Conservation (phyloP, 2,329 filamentous ascomycete species). For the Trichoderma pleuroti region DNA sequence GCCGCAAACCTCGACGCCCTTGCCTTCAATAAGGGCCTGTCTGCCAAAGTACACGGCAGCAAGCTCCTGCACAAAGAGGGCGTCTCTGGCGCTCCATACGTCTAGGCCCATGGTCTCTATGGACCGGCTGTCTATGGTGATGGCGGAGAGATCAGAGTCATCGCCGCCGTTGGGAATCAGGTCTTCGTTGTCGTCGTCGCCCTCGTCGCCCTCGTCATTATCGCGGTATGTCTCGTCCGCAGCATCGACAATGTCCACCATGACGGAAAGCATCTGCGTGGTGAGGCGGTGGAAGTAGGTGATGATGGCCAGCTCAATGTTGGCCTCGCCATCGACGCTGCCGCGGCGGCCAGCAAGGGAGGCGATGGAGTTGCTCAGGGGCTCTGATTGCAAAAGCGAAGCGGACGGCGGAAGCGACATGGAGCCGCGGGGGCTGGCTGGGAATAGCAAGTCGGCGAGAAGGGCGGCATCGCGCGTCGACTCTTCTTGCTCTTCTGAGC, state of each 20-base stretch:
- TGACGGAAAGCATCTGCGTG: conserved; percentile 57
- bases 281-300: conserved; percentile 80
- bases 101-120: conserved; percentile 72
- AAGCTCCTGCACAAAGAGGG: conserved; percentile 63
- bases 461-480: conserved; percentile 52
- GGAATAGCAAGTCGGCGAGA: conserved; percentile 49
- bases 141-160: conserved; percentile 37
- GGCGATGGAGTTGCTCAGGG: conserved; percentile 42
- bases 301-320: conserved; percentile 66
- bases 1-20: conserved; percentile 71
- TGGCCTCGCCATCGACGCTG: conserved; percentile 42
- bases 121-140: conserved; percentile 61
- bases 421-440: conserved; percentile 24
- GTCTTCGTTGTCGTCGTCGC: conserved; percentile 28
- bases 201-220: conserved; percentile 35
- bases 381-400: conserved; percentile 31
- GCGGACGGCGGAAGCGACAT: conserved; percentile 32
- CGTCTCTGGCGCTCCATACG: conserved; percentile 69
- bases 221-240: conserved; percentile 41
- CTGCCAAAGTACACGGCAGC: conserved; percentile 63
- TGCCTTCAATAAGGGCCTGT: conserved; percentile 60
- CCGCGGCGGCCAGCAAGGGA: conserved; percentile 41
- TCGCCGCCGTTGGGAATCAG: conserved; percentile 26
- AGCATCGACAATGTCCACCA: conserved; percentile 58
- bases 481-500: conserved; percentile 59